Evolutionary conservation across 1,284 basidiomycete species (phyloP).

Genomic region (Austropuccinia psidii): DNA sequence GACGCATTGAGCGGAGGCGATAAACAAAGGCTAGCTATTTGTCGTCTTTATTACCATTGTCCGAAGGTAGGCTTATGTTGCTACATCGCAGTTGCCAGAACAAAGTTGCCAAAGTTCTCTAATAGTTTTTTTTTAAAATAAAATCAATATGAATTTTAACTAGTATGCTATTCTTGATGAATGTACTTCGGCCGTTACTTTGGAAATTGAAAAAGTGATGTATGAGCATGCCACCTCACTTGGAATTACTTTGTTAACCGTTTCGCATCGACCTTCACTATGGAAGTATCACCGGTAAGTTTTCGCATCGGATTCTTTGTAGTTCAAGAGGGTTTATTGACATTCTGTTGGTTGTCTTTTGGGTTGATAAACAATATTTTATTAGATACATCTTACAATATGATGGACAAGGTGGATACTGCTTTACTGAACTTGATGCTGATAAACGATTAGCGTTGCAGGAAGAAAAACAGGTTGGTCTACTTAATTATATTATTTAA

Average conservation of each 20-base stretch:
- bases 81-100: no score
- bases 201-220: slow-evolving; percentile 87
- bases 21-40: slow-evolving; percentile 82
- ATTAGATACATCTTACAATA: slow-evolving; percentile 40
- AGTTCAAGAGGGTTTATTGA: no score
- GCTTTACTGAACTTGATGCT: slow-evolving; percentile 80
- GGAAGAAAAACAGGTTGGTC: slow-evolving; percentile 70
- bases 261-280: slow-evolving; percentile 60
- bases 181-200: slow-evolving; percentile 85
- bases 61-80: slow-evolving; percentile 60
- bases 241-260: slow-evolving; percentile 48
- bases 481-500: background rate
- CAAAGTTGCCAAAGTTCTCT: background rate
- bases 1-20: slow-evolving; percentile 71
- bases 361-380: background rate
- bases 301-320: background rate
- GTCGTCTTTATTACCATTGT: slow-evolving; percentile 86
- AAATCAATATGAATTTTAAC: background rate
- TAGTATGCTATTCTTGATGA: slow-evolving; percentile 95
- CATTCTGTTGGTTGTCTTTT: slow-evolving; percentile 58
- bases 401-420: slow-evolving; percentile 54
- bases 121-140: slow-evolving; percentile 23
- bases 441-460: slow-evolving; percentile 83
- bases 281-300: slow-evolving; percentile 81
- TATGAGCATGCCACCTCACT: slow-evolving; percentile 73